Evolutionary conservation across 2,329 filamentous ascomycete genomes (phyloP), one percentile per base, ranked within the genome.

Genomic region (Claviceps fusiformis): DNA sequence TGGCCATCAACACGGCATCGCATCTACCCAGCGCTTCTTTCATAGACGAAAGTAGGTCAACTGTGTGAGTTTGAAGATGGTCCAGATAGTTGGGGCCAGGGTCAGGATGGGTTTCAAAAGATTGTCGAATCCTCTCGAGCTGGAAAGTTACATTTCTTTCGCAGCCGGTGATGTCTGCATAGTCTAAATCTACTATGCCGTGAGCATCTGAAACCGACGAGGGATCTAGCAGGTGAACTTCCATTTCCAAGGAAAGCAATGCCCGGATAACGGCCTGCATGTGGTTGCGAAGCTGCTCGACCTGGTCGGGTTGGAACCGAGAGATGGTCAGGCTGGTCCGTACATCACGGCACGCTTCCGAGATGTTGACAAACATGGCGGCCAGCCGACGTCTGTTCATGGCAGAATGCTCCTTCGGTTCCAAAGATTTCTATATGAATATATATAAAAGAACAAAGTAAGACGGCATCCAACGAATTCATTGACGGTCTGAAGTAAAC

Each of bases 311-410:
- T 11, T 65, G 66, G 56, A 81, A 78, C 1, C 74, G 70, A 1
- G 77, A 80, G 4, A 81, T 65, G 1, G 78, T 77, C n/a, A 81
- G 71, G 54, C 82, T 79, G 53, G 80, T 72, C 13, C 72, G 71
- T 56, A 82, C 71, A 59, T 83, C 80, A 63, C 79, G 72, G 57
- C 79, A 75, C 2, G 75, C 75, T 58, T 78, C 71, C 15, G 79
- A 81, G 54, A 82, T 68, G 55, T 78, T 73, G 56, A 82, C 77
- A 56, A 81, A 81, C 0, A 74, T 71, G 57, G 71, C 73, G 5
- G 74, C 72, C 19, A 83, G 65, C 43, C 71, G 68, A 47, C 75
- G 70, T 37, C 75, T 71, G 3, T 58, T 68, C 50, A 59, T 62
- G 49, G 68, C 63, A 52, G 62, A 63, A 2, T 19, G 63, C 62